Conservation (phyloP, 192 early-diverging fungal species). For the Coemansia javaensis region DNA sequence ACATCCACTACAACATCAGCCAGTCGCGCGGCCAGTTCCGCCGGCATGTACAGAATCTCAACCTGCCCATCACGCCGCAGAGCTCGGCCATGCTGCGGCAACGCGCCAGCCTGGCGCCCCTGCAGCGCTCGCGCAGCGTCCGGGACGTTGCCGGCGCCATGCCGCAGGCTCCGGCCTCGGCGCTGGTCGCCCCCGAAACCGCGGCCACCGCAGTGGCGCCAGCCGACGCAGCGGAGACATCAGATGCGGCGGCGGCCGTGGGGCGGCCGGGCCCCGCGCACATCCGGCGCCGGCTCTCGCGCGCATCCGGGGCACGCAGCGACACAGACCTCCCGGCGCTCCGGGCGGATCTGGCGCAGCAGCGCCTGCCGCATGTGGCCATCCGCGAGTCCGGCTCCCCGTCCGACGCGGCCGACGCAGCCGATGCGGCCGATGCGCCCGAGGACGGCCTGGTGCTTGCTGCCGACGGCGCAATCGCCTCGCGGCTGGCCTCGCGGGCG, state of each 20-base stretch:
- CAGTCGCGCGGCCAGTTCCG: constrained; percentile 19
- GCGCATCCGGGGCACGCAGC: constrained; percentile 1
- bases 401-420: too few species aligned
- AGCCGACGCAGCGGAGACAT: background rate
- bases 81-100: constrained; percentile 23
- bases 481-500: constrained; percentile 13
- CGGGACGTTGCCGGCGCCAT: constrained; percentile 7
- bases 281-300: constrained; percentile 1
- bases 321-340: constrained; percentile 6
- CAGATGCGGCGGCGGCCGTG: background rate
- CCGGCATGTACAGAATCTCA: constrained; percentile 27
- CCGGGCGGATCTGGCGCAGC: background rate
- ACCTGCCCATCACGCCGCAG: constrained; percentile 17
- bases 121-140: constrained; percentile 16
- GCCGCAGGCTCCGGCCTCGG: too few species aligned
- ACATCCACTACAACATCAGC: constrained; percentile 36
- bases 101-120: background rate
- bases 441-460: constrained; percentile 25
- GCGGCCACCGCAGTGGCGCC: background rate
- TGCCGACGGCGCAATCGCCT: constrained; percentile 19
- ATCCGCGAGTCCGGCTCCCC: too few species aligned
- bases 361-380: too few species aligned
- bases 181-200: background rate
- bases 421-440: too few species aligned
- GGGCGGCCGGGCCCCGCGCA: constrained; percentile 1